Conservation (phyloP, 2,329 filamentous ascomycete species). For the Cryphonectria japonica region DNA sequence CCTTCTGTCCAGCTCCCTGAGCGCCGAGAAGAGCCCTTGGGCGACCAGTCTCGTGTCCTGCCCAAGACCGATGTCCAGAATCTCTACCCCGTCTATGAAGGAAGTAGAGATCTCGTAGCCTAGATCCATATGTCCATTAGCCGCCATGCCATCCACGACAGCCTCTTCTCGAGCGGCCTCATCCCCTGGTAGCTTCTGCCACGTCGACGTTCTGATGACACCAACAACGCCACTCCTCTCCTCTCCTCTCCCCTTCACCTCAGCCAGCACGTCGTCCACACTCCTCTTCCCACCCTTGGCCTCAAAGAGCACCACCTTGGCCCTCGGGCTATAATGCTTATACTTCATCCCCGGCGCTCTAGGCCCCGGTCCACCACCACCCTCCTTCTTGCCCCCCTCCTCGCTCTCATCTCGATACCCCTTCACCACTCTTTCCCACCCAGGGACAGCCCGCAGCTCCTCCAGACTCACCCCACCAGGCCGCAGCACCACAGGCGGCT, state of each 20-base stretch:
- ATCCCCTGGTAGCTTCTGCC: slow-evolving; percentile 50
- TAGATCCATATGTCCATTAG: slow-evolving; percentile 34
- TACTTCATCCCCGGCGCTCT: slow-evolving; percentile 98
- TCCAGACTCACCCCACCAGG: slow-evolving; percentile 88
- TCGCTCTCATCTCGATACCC: slow-evolving; percentile 80
- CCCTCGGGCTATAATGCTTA: slow-evolving; percentile 93
- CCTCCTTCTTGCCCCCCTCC: slow-evolving; percentile 41
- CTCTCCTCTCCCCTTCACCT: slow-evolving; percentile 37
- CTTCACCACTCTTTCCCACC: slow-evolving; percentile 79
- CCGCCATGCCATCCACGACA: slow-evolving; percentile 33
- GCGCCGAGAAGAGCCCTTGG: slow-evolving; percentile 82
- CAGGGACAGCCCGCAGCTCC: slow-evolving; percentile 70
- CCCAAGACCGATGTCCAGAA: slow-evolving; percentile 77
- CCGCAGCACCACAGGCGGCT: slow-evolving; percentile 79
- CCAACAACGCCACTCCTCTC: slow-evolving; percentile 45
- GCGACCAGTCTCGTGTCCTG: slow-evolving; percentile 74
- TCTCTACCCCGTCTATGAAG: slow-evolving; percentile 41
- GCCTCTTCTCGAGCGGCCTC: slow-evolving; percentile 35
- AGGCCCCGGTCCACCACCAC: slow-evolving; percentile 53
- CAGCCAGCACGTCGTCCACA: slow-evolving; percentile 42
- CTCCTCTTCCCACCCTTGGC: slow-evolving; percentile 43
- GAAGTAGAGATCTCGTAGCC: slow-evolving; percentile 44
- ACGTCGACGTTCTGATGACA: slow-evolving; percentile 59
- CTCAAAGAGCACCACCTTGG: slow-evolving; percentile 83
- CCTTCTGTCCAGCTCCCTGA: slow-evolving; percentile 81